Conservation (phyloP, 768 basidiomycete genomes). For the Auricularia sp. region DNA sequence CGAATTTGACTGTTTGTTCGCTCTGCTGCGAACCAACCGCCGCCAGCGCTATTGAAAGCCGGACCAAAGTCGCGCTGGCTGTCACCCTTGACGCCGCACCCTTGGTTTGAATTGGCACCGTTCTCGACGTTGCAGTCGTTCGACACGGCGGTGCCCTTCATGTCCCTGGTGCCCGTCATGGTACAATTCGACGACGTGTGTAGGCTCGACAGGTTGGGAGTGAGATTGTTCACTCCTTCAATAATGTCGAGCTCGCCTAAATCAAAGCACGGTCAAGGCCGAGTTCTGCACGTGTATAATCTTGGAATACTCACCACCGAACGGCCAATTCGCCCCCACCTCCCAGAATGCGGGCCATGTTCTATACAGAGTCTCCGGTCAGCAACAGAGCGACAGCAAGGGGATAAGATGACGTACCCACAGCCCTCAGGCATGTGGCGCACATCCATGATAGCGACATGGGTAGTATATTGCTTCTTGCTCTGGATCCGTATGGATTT, state of each 20-base stretch:
- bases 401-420: slow-evolving; percentile 25
- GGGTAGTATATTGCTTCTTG: slow-evolving; percentile 41
- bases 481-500: slow-evolving; percentile 48
- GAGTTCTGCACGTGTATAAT: neutral
- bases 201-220: neutral
- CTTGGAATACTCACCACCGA: slow-evolving; percentile 19
- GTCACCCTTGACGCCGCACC: neutral
- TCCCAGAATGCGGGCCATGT: slow-evolving; percentile 38
- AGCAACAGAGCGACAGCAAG: slow-evolving; percentile 3
- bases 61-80: neutral
- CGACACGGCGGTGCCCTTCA: neutral
- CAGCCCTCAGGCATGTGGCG: slow-evolving; percentile 56
- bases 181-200: neutral
- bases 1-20: slow-evolving; percentile 48
- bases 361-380: neutral
- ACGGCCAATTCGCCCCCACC: slow-evolving; percentile 37
- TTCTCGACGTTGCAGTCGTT: slow-evolving; percentile 1
- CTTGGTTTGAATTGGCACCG: neutral
- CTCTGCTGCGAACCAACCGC: slow-evolving; percentile 20
- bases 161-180: neutral
- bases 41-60: neutral
- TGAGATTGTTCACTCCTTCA: slow-evolving; percentile 5
- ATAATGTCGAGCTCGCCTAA: slow-evolving; percentile 16
- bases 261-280: neutral
- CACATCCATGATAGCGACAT: slow-evolving; percentile 42